Percentiles rank a stretch among this genome's conserved stretches.
Evolutionary conservation across 2,329 filamentous ascomycete genomes (phyloP).

Genomic region (Pseudogymnoascus sp.): DNA sequence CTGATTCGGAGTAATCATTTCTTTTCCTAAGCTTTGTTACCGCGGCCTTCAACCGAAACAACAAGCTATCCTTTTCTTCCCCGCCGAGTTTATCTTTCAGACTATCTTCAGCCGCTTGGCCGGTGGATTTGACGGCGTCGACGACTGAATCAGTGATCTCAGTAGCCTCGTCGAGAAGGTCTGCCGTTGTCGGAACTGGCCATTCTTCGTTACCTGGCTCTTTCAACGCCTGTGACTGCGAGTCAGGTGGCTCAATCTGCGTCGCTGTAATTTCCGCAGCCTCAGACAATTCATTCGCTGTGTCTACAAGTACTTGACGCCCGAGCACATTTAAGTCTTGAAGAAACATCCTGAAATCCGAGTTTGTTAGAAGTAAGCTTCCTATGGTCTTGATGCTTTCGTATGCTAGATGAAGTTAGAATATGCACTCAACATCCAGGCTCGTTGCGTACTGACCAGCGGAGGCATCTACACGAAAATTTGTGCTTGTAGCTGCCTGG

Average conservation of each 20-base stretch:
- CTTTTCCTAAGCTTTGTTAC: slow-evolving; percentile 66
- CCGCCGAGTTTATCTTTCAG: slow-evolving; percentile 64
- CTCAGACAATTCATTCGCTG: slow-evolving; percentile 68
- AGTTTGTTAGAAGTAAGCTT: slow-evolving; percentile 78
- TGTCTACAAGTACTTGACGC: slow-evolving; percentile 78
- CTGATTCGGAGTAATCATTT: slow-evolving; percentile 77
- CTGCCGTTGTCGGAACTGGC: slow-evolving; percentile 46
- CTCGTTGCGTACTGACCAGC: slow-evolving; percentile 44
- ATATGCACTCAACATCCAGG: not conserved
- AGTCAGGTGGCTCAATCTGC: slow-evolving; percentile 58
- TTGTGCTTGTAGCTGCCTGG: slow-evolving; percentile 50
- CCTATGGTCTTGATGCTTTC: slow-evolving; percentile 76
- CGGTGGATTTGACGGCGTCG: slow-evolving; percentile 39
- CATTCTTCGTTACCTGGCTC: slow-evolving; percentile 41
- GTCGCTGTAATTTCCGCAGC: slow-evolving; percentile 68
- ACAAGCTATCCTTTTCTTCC: slow-evolving; percentile 62
- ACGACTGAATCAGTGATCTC: slow-evolving; percentile 38
- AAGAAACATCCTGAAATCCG: slow-evolving; percentile 80
- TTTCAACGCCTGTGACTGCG: slow-evolving; percentile 48
- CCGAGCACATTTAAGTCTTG: slow-evolving; percentile 71
- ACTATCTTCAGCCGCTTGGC: slow-evolving; percentile 57
- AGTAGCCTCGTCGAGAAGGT: slow-evolving; percentile 50
- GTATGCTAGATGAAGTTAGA: slow-evolving; percentile 46
- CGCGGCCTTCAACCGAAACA: slow-evolving; percentile 67
- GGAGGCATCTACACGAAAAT: slow-evolving; percentile 60